A percentile compares a stretch with the other conserved stretches of the same genome.
Evolutionary conservation across 176 grass and related monocot genomes (phyloP).

Genomic region (Rhynchospora pubera): DNA sequence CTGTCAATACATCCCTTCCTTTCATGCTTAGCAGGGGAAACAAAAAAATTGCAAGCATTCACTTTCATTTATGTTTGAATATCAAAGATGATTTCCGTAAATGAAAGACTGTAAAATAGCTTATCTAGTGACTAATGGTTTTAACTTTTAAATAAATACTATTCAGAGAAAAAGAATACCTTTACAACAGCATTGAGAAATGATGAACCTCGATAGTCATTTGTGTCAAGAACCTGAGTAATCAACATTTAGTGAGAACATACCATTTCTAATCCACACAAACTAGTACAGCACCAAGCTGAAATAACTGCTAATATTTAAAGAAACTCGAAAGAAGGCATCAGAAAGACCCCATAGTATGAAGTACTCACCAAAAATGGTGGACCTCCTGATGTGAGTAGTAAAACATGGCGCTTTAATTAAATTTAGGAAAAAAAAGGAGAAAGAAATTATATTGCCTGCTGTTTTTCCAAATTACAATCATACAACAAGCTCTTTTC

Average conservation of each 20-base stretch:
- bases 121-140: not conserved
- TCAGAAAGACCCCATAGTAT: not conserved
- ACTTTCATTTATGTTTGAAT: not conserved
- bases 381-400: not conserved
- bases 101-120: not conserved
- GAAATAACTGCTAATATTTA: not conserved
- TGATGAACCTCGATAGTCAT: constrained; percentile 59
- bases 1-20: too few relatives aligned
- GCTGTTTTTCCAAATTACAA: constrained; percentile 5
- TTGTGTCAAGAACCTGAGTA: constrained; percentile 46
- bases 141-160: not conserved
- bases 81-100: not conserved
- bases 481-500: constrained; percentile 18
- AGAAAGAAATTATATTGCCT: not conserved
- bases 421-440: not conserved
- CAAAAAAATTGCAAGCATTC: not conserved
- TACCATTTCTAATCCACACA: not conserved
- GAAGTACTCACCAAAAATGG: not conserved
- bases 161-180: constrained; percentile 34
- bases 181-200: constrained; percentile 94
- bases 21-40: not conserved
- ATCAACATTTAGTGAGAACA: constrained; percentile 12
- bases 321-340: not conserved
- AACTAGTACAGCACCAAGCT: not conserved
- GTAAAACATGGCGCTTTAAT: not conserved